Conservation (phyloP, 1,284 basidiomycete genomes). For the Lentinula novae-zelandiae region DNA sequence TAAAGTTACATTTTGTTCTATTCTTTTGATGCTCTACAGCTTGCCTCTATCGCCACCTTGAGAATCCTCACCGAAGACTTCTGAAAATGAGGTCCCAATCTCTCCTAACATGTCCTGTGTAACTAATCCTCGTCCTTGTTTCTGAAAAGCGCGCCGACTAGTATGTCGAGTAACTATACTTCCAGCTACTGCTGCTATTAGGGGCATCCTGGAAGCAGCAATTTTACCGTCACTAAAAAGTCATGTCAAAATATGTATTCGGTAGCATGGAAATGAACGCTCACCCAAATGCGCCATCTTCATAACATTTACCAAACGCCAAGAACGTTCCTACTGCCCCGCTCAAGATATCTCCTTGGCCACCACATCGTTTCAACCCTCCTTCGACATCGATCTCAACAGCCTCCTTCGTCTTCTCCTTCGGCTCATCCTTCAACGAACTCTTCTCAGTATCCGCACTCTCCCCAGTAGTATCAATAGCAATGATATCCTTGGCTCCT, state of each 20-base stretch:
- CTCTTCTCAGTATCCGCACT: conserved; percentile 39
- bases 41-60: conserved; percentile 36
- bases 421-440: conserved; percentile 33
- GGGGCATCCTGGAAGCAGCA: conserved; percentile 62
- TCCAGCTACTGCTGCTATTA: conserved; percentile 86
- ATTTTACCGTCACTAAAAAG: conserved; percentile 42
- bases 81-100: conserved; percentile 70
- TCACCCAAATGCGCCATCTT: conserved; percentile 76
- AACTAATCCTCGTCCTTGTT: conserved; percentile 79
- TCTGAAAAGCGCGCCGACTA: conserved; percentile 72
- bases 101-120: conserved; percentile 87
- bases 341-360: conserved; percentile 92
- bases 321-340: conserved; percentile 86
- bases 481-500: conserved; percentile 71
- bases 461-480: conserved; percentile 58
- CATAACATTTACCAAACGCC: conserved; percentile 93
- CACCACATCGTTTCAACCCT: conserved; percentile 90
- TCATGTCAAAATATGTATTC: conserved; percentile 6
- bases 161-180: conserved; percentile 86
- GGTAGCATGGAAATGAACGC: conserved; percentile 18
- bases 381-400: conserved; percentile 71
- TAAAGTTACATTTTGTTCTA: too few species aligned
- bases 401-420: conserved; percentile 48
- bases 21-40: conserved; percentile 21
- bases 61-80: conserved; percentile 60